Evolutionary conservation across 192 early-diverging fungal species (phyloP).

Genomic region (Coemansia sp.): DNA sequence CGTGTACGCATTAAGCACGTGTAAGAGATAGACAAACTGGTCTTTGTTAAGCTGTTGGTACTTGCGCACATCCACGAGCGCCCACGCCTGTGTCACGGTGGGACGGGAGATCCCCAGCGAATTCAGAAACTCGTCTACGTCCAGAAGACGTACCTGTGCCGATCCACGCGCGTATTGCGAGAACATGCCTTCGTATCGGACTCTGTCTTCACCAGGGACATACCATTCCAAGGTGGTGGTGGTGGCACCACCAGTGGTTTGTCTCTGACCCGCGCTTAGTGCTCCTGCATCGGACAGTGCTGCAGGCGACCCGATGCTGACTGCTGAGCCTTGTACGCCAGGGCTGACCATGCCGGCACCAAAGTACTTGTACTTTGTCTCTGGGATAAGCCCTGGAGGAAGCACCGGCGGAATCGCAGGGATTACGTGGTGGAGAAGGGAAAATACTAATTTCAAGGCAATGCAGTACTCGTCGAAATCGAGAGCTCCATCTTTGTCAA

Average conservation of each 20-base stretch:
- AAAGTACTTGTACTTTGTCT: conserved; percentile 59
- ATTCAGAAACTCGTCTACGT: conserved; percentile 49
- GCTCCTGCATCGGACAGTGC: neutral
- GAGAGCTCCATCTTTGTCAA: conserved; percentile 78
- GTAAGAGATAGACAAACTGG: conserved; percentile 53
- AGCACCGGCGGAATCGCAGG: conserved; percentile 59
- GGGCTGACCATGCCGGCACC: neutral
- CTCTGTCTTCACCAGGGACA: conserved; percentile 35
- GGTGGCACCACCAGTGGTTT: conserved; percentile 2
- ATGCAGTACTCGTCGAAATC: conserved; percentile 85
- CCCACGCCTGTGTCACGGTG: conserved; percentile 42
- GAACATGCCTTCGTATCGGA: conserved; percentile 39
- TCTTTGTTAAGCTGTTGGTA: conserved; percentile 56
- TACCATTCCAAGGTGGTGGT: conserved; percentile 53
- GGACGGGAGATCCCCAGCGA: conserved; percentile 38
- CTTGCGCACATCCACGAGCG: conserved; percentile 53
- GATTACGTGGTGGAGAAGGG: conserved; percentile 59
- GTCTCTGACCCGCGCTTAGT: conserved; percentile 18
- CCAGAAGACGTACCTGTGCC: conserved; percentile 39
- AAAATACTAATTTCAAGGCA: conserved; percentile 75
- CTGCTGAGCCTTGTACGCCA: neutral
- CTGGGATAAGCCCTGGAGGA: conserved; percentile 67
- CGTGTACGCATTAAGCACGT: conserved; percentile 29
- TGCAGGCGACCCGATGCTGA: neutral
- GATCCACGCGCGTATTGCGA: conserved; percentile 33